A percentile compares a stretch with the other conserved stretches of the same genome.
Conservation (phyloP, 768 basidiomycete genomes). For the Ephemerocybe angulata region DNA sequence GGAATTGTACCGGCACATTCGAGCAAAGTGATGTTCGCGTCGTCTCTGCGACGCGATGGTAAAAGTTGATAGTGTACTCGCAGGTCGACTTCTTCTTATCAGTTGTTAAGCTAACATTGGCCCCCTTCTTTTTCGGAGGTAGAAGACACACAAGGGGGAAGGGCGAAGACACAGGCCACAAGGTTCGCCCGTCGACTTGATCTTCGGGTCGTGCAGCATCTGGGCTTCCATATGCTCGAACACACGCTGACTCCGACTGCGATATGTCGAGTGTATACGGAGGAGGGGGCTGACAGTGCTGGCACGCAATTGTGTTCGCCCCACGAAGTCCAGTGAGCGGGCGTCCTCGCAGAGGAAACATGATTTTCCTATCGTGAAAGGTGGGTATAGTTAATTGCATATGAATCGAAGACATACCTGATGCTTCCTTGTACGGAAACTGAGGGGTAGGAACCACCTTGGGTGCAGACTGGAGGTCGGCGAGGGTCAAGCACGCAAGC, state of each 20-base stretch:
- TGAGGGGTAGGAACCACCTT: slow-evolving; percentile 10
- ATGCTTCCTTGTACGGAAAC: slow-evolving; percentile 18
- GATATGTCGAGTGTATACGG: slow-evolving; percentile 12
- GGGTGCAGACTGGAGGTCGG: slow-evolving; percentile 19
- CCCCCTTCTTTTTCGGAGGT: slow-evolving; percentile 16
- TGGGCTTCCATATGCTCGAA: slow-evolving; percentile 27
- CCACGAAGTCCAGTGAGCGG: slow-evolving; percentile 8
- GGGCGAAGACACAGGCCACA: slow-evolving; percentile 27
- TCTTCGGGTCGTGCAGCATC: slow-evolving; percentile 20
- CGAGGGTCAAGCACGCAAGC: slow-evolving; percentile 12
- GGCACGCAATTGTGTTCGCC: slow-evolving; percentile 11
- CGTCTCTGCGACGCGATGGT: not conserved
- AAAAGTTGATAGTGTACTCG: not conserved
- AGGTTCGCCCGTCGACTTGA: slow-evolving; percentile 12
- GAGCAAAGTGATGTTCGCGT: slow-evolving; percentile 16
- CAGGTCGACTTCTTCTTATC: slow-evolving; percentile 12
- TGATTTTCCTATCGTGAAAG: slow-evolving; percentile 12
- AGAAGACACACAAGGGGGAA: slow-evolving; percentile 14
- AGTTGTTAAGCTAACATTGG: slow-evolving; percentile 12
- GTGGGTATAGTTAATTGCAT: not conserved
- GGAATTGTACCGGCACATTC: slow-evolving; percentile 19
- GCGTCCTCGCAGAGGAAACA: slow-evolving; percentile 20
- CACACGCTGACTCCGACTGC: slow-evolving; percentile 16
- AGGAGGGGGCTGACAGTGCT: slow-evolving; percentile 8
- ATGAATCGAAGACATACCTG: slow-evolving; percentile 13